Base-by-base conservation (phyloP, 345 rosid species). In the Corymbia maculata region DNA sequence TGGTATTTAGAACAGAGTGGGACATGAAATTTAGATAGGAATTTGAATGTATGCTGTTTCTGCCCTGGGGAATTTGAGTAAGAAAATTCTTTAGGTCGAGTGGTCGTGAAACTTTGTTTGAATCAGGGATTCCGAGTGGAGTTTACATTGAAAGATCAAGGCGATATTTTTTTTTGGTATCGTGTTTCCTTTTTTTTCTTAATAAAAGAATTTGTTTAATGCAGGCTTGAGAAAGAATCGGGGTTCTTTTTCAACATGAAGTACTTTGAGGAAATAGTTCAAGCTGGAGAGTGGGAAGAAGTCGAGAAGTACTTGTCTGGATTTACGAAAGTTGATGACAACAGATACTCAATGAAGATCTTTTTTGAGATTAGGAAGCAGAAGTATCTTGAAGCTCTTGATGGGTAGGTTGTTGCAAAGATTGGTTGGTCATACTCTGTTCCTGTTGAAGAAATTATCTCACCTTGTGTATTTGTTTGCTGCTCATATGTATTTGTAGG, bases 281-380 rank as follows among this genome's bases (percentile, higher is more conserved):
- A 93, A 91, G 95, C 93, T 28, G 97, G 97, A 87, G 97, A 94
- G 86, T 95, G 97, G 97, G 95, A 95, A 7, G 97, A 94, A 91
- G 94, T 95, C 49, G 97, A 95, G 89, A 95, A 95, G 88, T 94
- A 95, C 89, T 89, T 95, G 87, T 52, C 97, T 2, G 97, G 97
- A 47, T 95, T 90, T 89, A 95, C 97, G 30, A 95, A 95, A 93
- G 95, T 95, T 13, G 95, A 95, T 6, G 97, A 95, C 89, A 95
- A 95, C 88, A 89, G 95, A 84, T 94, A 93, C 91, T 96, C 98
- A 22, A 95, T 95, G 97, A 96, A 96, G 92, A 96, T 96, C 88
- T 96, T 96, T 90, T 96, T 96, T 90, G 98, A 96, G 90, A 96
- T 96, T 89, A 93, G 97, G 93, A 95, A 96, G 95, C 98, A 96